A percentile compares a stretch with the other conserved stretches of the same genome.
Conservation (phyloP, 352 stramenopile genomes). For the Discostella stelligera region DNA sequence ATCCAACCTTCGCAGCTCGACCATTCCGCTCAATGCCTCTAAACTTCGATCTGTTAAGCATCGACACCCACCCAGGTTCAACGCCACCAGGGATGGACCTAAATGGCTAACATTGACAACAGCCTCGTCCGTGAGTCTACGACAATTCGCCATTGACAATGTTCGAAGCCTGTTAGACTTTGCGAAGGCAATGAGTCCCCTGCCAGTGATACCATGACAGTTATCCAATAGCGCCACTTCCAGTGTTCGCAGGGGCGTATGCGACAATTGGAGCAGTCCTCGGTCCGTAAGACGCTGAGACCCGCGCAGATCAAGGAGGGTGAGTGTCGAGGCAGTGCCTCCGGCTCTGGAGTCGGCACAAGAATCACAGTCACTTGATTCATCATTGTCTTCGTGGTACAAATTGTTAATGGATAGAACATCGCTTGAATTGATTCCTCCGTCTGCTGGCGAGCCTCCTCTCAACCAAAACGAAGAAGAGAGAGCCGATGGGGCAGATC, state of each 20-base stretch:
- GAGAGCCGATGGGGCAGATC: conserved; percentile 7
- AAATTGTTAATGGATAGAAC: neutral
- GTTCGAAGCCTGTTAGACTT: conserved; percentile 64
- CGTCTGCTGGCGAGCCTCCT: neutral
- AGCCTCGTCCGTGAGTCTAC: conserved; percentile 73
- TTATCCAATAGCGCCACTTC: conserved; percentile 71
- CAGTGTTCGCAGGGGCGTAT: conserved; percentile 50
- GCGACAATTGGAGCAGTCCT: conserved; percentile 64
- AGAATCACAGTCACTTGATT: neutral
- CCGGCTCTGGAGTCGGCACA: neutral
- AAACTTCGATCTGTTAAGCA: conserved; percentile 78
- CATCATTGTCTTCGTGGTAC: conserved; percentile 18
- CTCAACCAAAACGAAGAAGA: conserved; percentile 24
- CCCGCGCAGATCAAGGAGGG: conserved; percentile 69
- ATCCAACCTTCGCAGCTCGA: conserved; percentile 50
- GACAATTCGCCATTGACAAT: conserved; percentile 71
- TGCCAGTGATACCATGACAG: conserved; percentile 70
- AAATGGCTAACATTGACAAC: conserved; percentile 78
- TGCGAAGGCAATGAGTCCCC: conserved; percentile 64
- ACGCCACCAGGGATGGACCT: conserved; percentile 36
- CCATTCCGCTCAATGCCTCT: conserved; percentile 47
- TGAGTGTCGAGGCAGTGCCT: conserved; percentile 46
- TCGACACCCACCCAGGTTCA: conserved; percentile 75
- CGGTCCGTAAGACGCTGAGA: conserved; percentile 73
- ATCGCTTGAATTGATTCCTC: neutral